Conservation (phyloP, 1,139 yeast genomes). For the Candida sp. region DNA sequence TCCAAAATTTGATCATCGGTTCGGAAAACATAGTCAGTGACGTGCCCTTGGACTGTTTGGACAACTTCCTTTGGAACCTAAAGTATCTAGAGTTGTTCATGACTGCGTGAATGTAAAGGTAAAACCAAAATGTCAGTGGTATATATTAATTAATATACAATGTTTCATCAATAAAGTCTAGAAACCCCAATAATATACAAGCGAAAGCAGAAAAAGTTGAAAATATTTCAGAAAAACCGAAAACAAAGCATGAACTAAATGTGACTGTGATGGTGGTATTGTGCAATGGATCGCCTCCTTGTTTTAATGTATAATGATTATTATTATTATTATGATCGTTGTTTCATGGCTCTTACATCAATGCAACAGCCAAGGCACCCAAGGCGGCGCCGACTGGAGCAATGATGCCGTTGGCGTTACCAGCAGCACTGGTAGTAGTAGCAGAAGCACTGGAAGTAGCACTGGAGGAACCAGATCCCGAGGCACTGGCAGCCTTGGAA, state of each 20-base stretch:
- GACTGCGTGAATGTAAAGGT: slow-evolving; percentile 23
- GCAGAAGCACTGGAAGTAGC: slow-evolving; percentile 5
- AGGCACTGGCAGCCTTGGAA: slow-evolving; percentile 10
- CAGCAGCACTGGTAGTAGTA: slow-evolving; percentile 9
- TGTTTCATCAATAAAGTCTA: background rate
- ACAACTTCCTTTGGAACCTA: slow-evolving; percentile 48
- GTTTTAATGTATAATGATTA: no score
- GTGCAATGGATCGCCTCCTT: background rate
- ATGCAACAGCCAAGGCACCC: slow-evolving; percentile 40
- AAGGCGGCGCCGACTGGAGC: slow-evolving; percentile 41
- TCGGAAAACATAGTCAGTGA: slow-evolving; percentile 14
- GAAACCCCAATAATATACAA: background rate
- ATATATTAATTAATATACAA: background rate
- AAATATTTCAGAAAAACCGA: background rate
- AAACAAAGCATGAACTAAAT: background rate
- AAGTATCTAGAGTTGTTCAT: slow-evolving; percentile 40
- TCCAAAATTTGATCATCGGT: slow-evolving; percentile 20
- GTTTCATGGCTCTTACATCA: slow-evolving; percentile 24
- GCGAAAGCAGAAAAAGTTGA: background rate
- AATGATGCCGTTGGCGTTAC: slow-evolving; percentile 18
- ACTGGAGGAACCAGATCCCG: slow-evolving; percentile 11
- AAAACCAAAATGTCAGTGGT: background rate
- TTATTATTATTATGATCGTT: background rate
- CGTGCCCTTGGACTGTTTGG: slow-evolving; percentile 44
- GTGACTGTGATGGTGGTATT: background rate